Evolutionary conservation across 495 filamentous ascomycete species (phyloP).

Genomic region (Zalerion maritima): DNA sequence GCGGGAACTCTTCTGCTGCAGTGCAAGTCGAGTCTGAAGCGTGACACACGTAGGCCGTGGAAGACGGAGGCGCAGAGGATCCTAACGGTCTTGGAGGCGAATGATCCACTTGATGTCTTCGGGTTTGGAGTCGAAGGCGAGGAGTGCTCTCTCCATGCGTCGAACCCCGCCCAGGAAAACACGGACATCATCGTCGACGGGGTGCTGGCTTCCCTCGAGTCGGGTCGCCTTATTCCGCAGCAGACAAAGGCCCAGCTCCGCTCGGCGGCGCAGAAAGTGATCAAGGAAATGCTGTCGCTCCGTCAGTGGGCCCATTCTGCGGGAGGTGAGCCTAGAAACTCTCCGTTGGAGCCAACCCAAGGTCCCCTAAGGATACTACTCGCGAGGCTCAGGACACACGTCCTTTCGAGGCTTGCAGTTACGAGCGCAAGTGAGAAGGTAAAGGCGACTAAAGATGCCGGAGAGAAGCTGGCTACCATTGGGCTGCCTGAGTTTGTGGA

Average conservation of each 20-base stretch:
- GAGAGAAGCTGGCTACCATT: slow-evolving; percentile 62
- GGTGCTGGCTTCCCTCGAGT: slow-evolving; percentile 66
- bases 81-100: slow-evolving; percentile 33
- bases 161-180: slow-evolving; percentile 30
- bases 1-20: slow-evolving; percentile 72
- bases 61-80: slow-evolving; percentile 72
- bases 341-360: slow-evolving; percentile 58
- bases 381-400: slow-evolving; percentile 55
- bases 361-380: slow-evolving; percentile 72
- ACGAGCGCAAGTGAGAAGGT: slow-evolving; percentile 68
- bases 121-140: too few relatives aligned
- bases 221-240: slow-evolving; percentile 63
- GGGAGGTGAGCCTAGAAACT: slow-evolving; percentile 33
- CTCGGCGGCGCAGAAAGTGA: slow-evolving; percentile 35
- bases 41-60: slow-evolving; percentile 83
- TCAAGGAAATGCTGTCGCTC: slow-evolving; percentile 18
- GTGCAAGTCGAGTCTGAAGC: slow-evolving; percentile 88
- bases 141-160: slow-evolving; percentile 5
- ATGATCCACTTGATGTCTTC: too few relatives aligned
- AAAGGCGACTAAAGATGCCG: slow-evolving; percentile 63
- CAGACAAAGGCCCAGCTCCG: slow-evolving; percentile 44
- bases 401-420: slow-evolving; percentile 62
- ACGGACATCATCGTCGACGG: slow-evolving; percentile 41
- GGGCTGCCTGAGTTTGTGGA: slow-evolving; percentile 85
- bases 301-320: slow-evolving; percentile 30